phyloP scores from a whole-genome alignment of 2,329 filamentous ascomycete genomes.

The Alternaria sp. region DNA sequence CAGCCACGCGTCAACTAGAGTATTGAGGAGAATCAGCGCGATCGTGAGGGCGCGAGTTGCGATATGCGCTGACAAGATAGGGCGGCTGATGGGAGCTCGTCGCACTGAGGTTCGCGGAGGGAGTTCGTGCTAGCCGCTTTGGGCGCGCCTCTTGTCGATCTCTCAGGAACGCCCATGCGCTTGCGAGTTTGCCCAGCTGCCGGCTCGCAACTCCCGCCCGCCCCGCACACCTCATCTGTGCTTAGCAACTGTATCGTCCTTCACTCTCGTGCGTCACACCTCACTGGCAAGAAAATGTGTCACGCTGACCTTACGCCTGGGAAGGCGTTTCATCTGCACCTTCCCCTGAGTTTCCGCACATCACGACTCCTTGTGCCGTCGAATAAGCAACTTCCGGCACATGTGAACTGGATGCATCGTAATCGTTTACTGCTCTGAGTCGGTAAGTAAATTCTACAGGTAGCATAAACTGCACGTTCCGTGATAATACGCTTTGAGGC shows the following conservation, averaged over 20 bases:
- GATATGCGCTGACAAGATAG: conserved; percentile 19
- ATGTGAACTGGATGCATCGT: background rate
- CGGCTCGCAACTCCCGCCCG: background rate
- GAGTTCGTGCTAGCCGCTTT: conserved; percentile 16
- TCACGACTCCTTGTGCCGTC: background rate
- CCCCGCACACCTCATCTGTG: background rate
- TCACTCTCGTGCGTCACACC: background rate
- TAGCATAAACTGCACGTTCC: background rate
- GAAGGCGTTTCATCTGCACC: background rate
- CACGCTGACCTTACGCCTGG: background rate
- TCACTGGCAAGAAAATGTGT: background rate
- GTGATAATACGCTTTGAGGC: background rate
- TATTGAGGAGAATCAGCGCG: conserved; percentile 37
- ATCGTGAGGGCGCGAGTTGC: conserved; percentile 25
- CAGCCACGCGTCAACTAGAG: conserved; percentile 48
- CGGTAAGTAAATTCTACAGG: background rate
- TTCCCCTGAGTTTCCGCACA: background rate
- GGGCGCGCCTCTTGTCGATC: background rate
- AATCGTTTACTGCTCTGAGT: background rate
- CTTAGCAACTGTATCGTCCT: background rate
- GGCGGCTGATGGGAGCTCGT: conserved; percentile 9
- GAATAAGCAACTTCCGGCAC: background rate
- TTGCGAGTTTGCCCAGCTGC: background rate
- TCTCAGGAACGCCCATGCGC: conserved; percentile 6
- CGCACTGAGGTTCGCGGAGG: conserved; percentile 4